Evolutionary conservation across 345 rosid genomes (phyloP).

Genomic region (Cardiospermum halicacabum): DNA sequence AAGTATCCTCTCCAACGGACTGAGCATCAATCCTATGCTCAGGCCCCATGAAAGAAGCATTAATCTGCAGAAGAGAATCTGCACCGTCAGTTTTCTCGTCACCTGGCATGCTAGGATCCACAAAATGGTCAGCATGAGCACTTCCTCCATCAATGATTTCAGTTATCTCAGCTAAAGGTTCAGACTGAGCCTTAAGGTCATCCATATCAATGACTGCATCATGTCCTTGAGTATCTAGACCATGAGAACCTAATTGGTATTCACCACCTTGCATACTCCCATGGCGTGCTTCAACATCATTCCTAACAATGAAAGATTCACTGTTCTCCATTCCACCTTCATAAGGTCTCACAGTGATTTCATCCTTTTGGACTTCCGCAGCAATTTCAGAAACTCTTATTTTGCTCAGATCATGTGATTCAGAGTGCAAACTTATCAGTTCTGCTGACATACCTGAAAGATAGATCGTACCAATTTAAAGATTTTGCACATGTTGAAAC

Average conservation of each 20-base stretch:
- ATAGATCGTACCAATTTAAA: conserved; percentile 9
- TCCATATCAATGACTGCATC: conserved; percentile 21
- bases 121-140: conserved; percentile 33
- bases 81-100: conserved; percentile 24
- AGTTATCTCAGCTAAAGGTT: conserved; percentile 31
- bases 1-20: conserved; percentile 16
- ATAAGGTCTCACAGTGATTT: conserved; percentile 32
- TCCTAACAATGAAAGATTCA: conserved; percentile 20
- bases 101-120: conserved; percentile 23
- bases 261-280: conserved; percentile 27
- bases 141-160: conserved; percentile 37
- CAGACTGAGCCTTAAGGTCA: conserved; percentile 25
- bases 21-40: conserved; percentile 18
- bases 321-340: conserved; percentile 30
- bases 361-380: conserved; percentile 35
- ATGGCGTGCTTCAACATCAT: conserved; percentile 28
- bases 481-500: background rate
- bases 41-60: conserved; percentile 21
- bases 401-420: conserved; percentile 58
- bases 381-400: conserved; percentile 43
- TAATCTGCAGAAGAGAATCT: conserved; percentile 24
- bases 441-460: conserved; percentile 71
- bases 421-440: conserved; percentile 48
- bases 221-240: conserved; percentile 20
- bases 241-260: conserved; percentile 8